Percentiles rank a stretch among this genome's conserved stretches.
Conservation (phyloP, 495 filamentous ascomycete genomes). For the Penicillium silybi region DNA sequence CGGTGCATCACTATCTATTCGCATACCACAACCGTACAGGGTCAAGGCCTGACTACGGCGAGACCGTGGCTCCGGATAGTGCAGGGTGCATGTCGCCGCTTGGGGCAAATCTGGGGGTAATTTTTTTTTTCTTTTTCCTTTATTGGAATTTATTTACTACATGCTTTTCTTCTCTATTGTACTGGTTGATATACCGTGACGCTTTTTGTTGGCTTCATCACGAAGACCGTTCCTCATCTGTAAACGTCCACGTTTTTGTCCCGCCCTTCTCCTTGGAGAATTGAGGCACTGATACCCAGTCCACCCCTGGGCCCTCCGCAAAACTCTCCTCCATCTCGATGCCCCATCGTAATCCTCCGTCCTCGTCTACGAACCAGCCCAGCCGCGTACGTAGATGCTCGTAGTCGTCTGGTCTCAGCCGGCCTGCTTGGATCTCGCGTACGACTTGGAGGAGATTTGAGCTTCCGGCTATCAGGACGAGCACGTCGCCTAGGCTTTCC, state of each 20-base stretch:
- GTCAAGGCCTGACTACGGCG: background rate
- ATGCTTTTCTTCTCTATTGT: background rate
- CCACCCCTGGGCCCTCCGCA: slow-evolving; percentile 9
- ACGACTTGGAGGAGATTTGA: slow-evolving; percentile 17
- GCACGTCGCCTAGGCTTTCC: slow-evolving; percentile 17
- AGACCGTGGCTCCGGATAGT: background rate
- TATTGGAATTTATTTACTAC: background rate
- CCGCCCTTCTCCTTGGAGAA: slow-evolving; percentile 11
- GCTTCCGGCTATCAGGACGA: slow-evolving; percentile 17
- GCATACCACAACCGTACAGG: background rate
- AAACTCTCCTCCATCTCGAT: slow-evolving; percentile 20
- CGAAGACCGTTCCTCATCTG: background rate
- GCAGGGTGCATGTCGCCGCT: background rate
- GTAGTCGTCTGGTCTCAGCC: slow-evolving; percentile 3
- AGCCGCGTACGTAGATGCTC: slow-evolving; percentile 11
- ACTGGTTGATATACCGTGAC: background rate
- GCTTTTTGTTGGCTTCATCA: background rate
- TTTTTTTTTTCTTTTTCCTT: too few relatives aligned
- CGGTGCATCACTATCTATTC: background rate
- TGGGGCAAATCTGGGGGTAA: background rate
- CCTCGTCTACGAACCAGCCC: slow-evolving; percentile 22
- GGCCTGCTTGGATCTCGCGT: slow-evolving; percentile 13
- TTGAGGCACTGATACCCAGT: slow-evolving; percentile 13
- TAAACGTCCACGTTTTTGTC: slow-evolving; percentile 8
- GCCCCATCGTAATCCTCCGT: slow-evolving; percentile 16